Base-by-base conservation (phyloP, 2,329 filamentous ascomycete genomes). In the Sclerotinia trifoliorum region DNA sequence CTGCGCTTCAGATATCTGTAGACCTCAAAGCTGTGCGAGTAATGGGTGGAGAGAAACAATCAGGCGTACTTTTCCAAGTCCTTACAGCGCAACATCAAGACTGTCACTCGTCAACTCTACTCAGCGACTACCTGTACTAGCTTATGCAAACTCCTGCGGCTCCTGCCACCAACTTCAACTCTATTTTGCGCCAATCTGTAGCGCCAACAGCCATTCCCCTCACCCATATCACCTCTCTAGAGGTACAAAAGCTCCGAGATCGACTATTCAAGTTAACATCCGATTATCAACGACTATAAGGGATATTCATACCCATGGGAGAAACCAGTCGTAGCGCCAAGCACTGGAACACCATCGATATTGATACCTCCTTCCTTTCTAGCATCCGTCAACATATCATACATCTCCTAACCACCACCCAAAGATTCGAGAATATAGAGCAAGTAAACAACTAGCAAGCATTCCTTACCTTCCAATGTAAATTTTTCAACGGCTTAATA, bases 111-210 rank as follows among this genome's bases (percentile, higher is more conserved):
- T n/a, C 19, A 13, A 7, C 19, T 35, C 19, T 21, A n/a, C 5
- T 3, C 52, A 15, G 8, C 52, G 17, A 8, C 17, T 21, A n/a
- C 19, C 29, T 11, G 2, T 5, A 35, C 15, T 35, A 17, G 5
- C 8, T 21, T 15, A 19, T 15, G 5, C 2, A n/a, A 21, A 0
- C 5, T 24, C 2, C 3, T n/a, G 7, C 21, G 0, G 0, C 7
- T 57, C 55, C 11, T 17, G 0, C 39, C 2, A 3, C n/a, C 15
- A 17, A 2, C 35, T 19, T n/a, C 39, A 60, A 21, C 8, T 29
- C 29, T 0, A 0, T 2, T 26, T 4, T n/a, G 32, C 29, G 13
- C 11, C n/a, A 35, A 17, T 21, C 49, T 0, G 11, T 13, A 19
- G 3, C 10, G 4, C 32, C 6, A 5, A 35, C 62, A 24, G 11